These are phyloP conservation scores for Lecanicillium sp. DNA, from an alignment of 2,329 filamentous ascomycete species.

Conservation along the genomic window DNA sequence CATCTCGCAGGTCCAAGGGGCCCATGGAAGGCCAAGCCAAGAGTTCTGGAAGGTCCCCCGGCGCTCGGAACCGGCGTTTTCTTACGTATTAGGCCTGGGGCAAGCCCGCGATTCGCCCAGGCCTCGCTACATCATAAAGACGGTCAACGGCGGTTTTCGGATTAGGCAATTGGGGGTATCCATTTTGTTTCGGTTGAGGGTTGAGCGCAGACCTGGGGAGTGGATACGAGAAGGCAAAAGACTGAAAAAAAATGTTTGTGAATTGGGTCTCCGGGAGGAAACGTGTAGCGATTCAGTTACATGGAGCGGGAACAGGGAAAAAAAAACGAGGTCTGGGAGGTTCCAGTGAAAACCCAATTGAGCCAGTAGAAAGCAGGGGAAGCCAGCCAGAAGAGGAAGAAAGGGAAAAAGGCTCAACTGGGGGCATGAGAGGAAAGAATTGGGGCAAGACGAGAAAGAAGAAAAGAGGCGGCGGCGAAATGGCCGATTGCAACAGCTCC, in stretches of 20 bases:
- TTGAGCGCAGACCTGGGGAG: no score
- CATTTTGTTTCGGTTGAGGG: conserved; percentile 1
- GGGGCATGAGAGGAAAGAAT: conserved; percentile 1
- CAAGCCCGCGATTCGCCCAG: not conserved
- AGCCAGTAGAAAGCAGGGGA: conserved; percentile 2
- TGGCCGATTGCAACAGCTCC: conserved; percentile 9
- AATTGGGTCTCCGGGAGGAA: not conserved
- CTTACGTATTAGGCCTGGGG: conserved; percentile 10
- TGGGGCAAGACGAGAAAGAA: no score
- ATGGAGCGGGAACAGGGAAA: not conserved
- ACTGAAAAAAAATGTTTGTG: no score
- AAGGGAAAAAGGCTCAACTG: conserved; percentile 8
- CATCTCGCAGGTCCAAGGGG: conserved; percentile 10
- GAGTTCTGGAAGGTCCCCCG: conserved; percentile 6
- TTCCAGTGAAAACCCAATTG: conserved; percentile 12
- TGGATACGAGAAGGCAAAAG: no score
- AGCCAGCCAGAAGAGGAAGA: not conserved
- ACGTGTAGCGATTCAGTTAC: not conserved
- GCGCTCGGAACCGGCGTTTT: conserved; percentile 11
- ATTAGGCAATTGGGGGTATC: not conserved
- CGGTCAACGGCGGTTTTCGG: conserved; percentile 15
- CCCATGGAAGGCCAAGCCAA: conserved; percentile 8
- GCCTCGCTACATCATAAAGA: conserved; percentile 14
- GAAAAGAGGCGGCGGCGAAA: no score
- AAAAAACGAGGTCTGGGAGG: not conserved